Evolutionary conservation across 148 eudicot genomes (phyloP), one percentile per base, ranked within the genome.

Genomic region (Nepenthes gracilis): DNA sequence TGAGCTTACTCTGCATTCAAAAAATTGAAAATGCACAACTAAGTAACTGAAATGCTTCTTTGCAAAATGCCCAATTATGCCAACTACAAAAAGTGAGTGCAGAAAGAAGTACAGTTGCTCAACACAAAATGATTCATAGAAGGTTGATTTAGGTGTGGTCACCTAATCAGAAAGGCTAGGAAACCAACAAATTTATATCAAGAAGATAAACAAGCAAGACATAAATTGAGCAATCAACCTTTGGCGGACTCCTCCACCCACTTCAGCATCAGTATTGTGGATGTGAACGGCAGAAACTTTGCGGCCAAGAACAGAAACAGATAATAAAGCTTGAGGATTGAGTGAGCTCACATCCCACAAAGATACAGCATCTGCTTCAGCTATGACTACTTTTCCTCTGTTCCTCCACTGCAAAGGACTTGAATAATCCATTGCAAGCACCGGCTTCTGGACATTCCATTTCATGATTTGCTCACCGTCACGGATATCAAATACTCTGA

Each of bases 361-460:
- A 54, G 94, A 83, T 35, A 92, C 34, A 67, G 58, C 75, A 53
- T 88, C 97, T 5, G 82, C 34, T 66, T 88, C 96, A 23, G 90
- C 90, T 55, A 88, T 23, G n/a, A 85, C 97, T 23, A 80, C 73
- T 72, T 88, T 88, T 63, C 86, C 96, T 71, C 83, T 72, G 66
- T 80, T 92, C 65, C 94, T 83, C 97, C 97, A 92, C 53, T 92
- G 97, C 81, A 92, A 69, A 12, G 97, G 96, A 63, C 97, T 92
- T 32, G 86, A 80, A 51, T 83, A 75, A 54, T 92, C 93, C 97
- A 92, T 92, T 45, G 73, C 66, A 48, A 71, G 23, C 11, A 92
- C 90, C n/a, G 83, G 82, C 63, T 77, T 88, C 57, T 73, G 81
- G 43, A 88, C 75, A 66, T 88, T 85, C 97, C 97, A 92, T 58